Base-by-base conservation (phyloP, 2,329 filamentous ascomycete species). In the Fusarium anguioides region DNA sequence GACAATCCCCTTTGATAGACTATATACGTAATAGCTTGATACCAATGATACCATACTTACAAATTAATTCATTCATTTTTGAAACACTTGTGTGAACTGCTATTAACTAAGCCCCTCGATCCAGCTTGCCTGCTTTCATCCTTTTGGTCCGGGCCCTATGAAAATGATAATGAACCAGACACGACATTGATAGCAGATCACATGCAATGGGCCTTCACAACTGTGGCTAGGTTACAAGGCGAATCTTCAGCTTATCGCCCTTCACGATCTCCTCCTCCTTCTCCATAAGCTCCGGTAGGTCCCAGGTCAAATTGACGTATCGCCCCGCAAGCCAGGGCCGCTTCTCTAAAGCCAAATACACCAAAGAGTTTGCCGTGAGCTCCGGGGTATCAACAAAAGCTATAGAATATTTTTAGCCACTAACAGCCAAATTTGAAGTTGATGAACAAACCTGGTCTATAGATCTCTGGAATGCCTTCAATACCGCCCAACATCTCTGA, bases 261-360 rank as follows among this genome's bases (percentile, higher is more conserved):
- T 31, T 31, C 0, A 61, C 20, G 17, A 61, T 61, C 5, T 61
- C 56, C 3, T 36, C 21, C 6, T 60, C 21, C 26, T 69, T 69
- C 0, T 35, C 29, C 49, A 67, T 60, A 3, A 69, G 41, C 17
- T 69, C 52, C 2, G 60, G 49, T 8, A 70, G 46, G 36, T 69
- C 66, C 62, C 66, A 69, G 4, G 62, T 69, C 17, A 69, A 33
- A 10, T 69, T 69, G 3, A 63, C 33, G 20, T 66, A 69, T 10
- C 65, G 51, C 6, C 66, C 65, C 1, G 56, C 44, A 5, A 69
- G 14, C 58, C 66, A 69, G 1, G 42, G 5, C 12, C 63, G 42
- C 5, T 17, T 49, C 14, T 55, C 40, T 0, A 54, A 60, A 9
- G 54, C 36, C 17, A 69, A 31, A n/a, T 47, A 67, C 2, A 63